These are phyloP conservation scores for Xylariales sp. DNA, from an alignment of 2,329 filamentous ascomycete genomes.

Conservation along the genomic window DNA sequence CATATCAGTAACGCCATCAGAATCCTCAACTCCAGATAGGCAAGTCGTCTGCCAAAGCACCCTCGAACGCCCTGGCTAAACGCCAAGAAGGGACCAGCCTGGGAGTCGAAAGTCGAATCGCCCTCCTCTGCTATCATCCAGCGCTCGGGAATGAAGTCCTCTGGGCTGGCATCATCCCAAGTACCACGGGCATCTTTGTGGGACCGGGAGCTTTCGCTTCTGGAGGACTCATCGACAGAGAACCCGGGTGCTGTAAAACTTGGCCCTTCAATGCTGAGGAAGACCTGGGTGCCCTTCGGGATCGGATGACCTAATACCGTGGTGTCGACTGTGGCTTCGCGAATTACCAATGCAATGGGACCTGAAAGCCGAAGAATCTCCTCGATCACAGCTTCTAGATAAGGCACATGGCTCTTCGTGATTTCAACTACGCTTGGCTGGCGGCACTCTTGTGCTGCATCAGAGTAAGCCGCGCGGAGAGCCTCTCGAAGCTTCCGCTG, in stretches of 20 bases:
- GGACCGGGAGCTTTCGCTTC: conserved; percentile 10
- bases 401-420: conserved; percentile 8
- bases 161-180: conserved; percentile 9
- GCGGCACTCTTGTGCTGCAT: conserved; percentile 2
- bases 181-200: conserved; percentile 3
- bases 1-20: conserved; percentile 23
- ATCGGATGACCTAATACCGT: conserved; percentile 8
- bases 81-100: conserved; percentile 11
- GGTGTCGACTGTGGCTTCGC: conserved; percentile 9
- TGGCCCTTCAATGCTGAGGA: conserved; percentile 3
- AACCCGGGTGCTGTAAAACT: conserved; percentile 6
- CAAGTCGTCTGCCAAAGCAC: conserved; percentile 17
- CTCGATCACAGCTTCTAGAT: conserved; percentile 12
- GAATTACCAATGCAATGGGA: conserved; percentile 3
- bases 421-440: conserved; percentile 10
- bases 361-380: conserved; percentile 10
- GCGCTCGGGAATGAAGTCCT: conserved; percentile 11
- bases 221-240: conserved; percentile 7
- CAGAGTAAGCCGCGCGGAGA: conserved; percentile 5
- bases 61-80: conserved; percentile 12
- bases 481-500: conserved; percentile 8
- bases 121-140: conserved; percentile 9
- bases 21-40: conserved; percentile 24
- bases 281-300: conserved; percentile 9
- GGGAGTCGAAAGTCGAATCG: conserved; percentile 8